Percentiles rank a stretch among this genome's conserved stretches.
Conservation (phyloP, 129 eudicot genomes). For the Flaveria trinervia region DNA sequence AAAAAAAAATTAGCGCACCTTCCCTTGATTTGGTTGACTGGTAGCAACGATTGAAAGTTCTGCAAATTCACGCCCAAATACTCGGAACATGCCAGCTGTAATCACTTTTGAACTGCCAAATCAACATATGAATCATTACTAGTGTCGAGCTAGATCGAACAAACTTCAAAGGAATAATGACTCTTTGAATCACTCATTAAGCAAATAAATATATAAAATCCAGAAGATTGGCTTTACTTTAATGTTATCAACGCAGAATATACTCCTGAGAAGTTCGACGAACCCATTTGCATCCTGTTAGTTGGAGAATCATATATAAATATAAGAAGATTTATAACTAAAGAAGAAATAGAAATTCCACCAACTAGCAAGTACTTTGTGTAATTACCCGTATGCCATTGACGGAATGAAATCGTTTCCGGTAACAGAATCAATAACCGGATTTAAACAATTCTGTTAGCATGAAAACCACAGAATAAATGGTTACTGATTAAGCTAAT, state of each 20-base stretch:
- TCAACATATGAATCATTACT: constrained; percentile 11
- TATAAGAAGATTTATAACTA: background rate
- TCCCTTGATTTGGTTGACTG: constrained; percentile 55
- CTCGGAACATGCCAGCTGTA: constrained; percentile 76
- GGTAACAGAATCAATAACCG: constrained; percentile 63
- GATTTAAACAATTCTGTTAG: constrained; percentile 71
- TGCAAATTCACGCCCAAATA: constrained; percentile 68
- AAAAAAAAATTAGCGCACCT: constrained; percentile 42
- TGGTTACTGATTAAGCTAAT: constrained; percentile 15
- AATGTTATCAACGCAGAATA: constrained; percentile 71
- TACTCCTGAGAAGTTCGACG: constrained; percentile 75
- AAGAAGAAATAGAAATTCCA: background rate
- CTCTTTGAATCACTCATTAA: background rate
- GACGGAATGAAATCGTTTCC: constrained; percentile 71
- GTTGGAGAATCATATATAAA: constrained; percentile 12
- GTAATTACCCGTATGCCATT: constrained; percentile 80
- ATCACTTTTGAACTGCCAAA: constrained; percentile 68
- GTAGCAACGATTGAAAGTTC: constrained; percentile 92
- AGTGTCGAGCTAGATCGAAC: background rate
- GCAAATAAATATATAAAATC: too few species aligned
- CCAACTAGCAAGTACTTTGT: background rate
- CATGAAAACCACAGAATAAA: constrained; percentile 12
- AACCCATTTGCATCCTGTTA: constrained; percentile 54
- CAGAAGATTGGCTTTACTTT: constrained; percentile 45
- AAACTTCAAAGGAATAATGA: constrained; percentile 3